phyloP scores from a whole-genome alignment of 176 grass and related monocot genomes.

The Hsuehochloa calcarea region DNA sequence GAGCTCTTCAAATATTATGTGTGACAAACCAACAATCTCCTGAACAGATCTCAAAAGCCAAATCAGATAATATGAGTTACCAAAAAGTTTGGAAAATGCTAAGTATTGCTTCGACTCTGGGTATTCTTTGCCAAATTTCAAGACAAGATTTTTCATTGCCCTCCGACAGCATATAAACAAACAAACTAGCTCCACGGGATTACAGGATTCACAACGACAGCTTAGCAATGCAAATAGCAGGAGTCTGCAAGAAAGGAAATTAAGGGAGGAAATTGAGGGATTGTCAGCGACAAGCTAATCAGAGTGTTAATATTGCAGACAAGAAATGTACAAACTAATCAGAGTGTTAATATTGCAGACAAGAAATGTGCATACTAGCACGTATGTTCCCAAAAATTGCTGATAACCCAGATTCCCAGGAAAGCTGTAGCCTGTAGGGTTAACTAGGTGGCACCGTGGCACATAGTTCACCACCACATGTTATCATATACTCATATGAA shows the following conservation, averaged over 20 bases:
- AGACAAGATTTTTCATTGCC: conserved; percentile 71
- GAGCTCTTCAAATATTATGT: conserved; percentile 49
- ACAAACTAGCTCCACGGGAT: conserved; percentile 46
- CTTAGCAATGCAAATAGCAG: conserved; percentile 57
- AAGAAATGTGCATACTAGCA: conserved; percentile 2
- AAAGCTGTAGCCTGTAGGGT: not conserved
- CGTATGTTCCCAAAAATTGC: not conserved
- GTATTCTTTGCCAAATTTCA: conserved; percentile 47
- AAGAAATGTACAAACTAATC: conserved; percentile 6
- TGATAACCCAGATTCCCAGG: conserved; percentile 16
- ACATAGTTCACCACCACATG: not conserved
- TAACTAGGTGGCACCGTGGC: not conserved
- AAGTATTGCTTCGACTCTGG: conserved; percentile 42
- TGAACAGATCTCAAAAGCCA: conserved; percentile 79
- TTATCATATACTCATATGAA: not conserved
- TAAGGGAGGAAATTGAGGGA: conserved; percentile 26
- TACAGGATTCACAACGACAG: conserved; percentile 40
- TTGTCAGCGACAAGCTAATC: conserved; percentile 20
- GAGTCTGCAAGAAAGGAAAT: conserved; percentile 51
- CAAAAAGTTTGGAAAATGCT: conserved; percentile 41
- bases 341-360: conserved; percentile 5
- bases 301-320: conserved; percentile 5
- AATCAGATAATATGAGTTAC: conserved; percentile 42
- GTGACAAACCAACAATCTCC: conserved; percentile 43
- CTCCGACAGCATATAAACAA: conserved; percentile 81